These are phyloP conservation scores for Wickerhamiella sergipiensis DNA, from an alignment of 805 yeast species.

Conservation along the genomic window DNA sequence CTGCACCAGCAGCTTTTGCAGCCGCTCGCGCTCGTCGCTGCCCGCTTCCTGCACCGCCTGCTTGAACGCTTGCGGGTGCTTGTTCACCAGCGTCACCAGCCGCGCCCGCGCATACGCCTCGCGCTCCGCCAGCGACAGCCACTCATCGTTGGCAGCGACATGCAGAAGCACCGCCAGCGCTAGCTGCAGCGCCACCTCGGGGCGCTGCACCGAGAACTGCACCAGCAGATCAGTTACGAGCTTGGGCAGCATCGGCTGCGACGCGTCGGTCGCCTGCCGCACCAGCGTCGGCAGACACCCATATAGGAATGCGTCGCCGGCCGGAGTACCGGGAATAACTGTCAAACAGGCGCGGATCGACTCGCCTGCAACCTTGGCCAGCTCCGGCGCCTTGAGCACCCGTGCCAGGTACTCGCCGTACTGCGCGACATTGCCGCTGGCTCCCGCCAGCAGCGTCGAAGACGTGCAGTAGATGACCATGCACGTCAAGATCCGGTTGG, in stretches of 20 bases:
- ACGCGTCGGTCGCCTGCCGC: neutral
- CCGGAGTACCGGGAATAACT: constrained; percentile 2
- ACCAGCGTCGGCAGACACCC: constrained; percentile 12
- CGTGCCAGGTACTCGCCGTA: constrained; percentile 4
- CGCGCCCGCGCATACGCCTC: constrained; percentile 14
- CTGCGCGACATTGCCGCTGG: constrained; percentile 1
- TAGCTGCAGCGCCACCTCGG: constrained; percentile 20
- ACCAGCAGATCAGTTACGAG: constrained; percentile 5
- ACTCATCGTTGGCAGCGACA: constrained; percentile 13
- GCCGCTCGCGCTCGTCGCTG: constrained; percentile 17
- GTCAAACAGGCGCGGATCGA: constrained; percentile 46
- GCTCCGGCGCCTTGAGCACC: constrained; percentile 20
- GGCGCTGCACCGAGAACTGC: constrained; percentile 1
- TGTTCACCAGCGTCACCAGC: constrained; percentile 22
- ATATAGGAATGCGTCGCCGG: constrained; percentile 11
- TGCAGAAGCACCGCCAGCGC: constrained; percentile 24
- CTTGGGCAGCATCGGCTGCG: constrained; percentile 3
- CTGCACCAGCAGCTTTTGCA: constrained; percentile 13
- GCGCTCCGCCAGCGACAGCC: constrained; percentile 12
- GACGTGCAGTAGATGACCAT: constrained; percentile 8
- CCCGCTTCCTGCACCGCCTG: constrained; percentile 32
- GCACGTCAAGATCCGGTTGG: constrained; percentile 9
- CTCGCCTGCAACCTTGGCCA: constrained; percentile 36
- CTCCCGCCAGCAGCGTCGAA: neutral
- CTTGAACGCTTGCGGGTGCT: constrained; percentile 24